Percentiles rank a stretch among this genome's conserved stretches.
phyloP scores from a whole-genome alignment of 202 grass and related monocot species.

The Miscanthus sacchariflorus region DNA sequence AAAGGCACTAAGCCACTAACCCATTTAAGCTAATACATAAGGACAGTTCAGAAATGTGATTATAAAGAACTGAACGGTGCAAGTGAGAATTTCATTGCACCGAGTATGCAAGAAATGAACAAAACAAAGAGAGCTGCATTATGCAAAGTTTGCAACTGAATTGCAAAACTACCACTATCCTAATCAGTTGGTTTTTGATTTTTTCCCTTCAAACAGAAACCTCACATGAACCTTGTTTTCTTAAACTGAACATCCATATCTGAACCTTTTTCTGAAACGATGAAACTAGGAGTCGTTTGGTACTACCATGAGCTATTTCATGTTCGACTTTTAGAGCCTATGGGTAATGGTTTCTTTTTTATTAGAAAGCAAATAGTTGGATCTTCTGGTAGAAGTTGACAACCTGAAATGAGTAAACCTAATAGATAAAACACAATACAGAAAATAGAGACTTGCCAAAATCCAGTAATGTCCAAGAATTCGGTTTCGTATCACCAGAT shows the following conservation, averaged over 20 bases:
- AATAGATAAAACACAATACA: not conserved
- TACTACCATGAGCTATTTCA: not conserved
- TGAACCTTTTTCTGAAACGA: not conserved
- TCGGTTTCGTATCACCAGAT: conserved; percentile 91
- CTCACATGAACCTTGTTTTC: not conserved
- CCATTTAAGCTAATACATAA: not conserved
- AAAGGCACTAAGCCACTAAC: not conserved
- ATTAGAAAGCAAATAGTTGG: not conserved
- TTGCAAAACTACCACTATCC: not conserved
- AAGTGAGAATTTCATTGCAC: not conserved
- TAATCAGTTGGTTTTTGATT: not conserved
- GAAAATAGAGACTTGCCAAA: conserved; percentile 63
- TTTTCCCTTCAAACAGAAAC: not conserved
- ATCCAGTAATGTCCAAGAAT: conserved; percentile 94
- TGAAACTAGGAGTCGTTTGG: not conserved
- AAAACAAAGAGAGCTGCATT: not conserved
- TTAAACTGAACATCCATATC: conserved; percentile 1
- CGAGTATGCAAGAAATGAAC: not conserved
- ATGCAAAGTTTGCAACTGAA: not conserved
- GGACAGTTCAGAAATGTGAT: not conserved
- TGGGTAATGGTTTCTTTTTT: not conserved
- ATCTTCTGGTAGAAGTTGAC: conserved; percentile 18
- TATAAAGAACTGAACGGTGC: not conserved
- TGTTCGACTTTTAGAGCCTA: not conserved
- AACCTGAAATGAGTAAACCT: conserved; percentile 34